phyloP scores from a whole-genome alignment of 2,329 filamentous ascomycete species.

The Akanthomyces dipterigenus region DNA sequence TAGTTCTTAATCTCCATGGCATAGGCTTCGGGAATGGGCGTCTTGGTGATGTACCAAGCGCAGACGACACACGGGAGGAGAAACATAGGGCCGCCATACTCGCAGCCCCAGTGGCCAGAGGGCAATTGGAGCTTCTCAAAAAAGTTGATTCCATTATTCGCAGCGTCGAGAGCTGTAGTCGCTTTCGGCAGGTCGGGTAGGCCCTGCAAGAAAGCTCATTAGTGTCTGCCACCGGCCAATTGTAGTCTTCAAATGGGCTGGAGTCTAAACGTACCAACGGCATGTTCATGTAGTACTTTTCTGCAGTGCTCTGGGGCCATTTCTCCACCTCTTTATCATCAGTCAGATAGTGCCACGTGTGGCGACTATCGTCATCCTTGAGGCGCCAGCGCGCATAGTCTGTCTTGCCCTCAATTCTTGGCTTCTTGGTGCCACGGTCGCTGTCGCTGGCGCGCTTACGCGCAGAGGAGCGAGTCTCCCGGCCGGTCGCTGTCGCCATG shows the following conservation, averaged over 20 bases:
- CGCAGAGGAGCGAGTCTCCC: conserved; percentile 26
- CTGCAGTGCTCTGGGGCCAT: conserved; percentile 85
- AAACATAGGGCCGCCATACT: conserved; percentile 98
- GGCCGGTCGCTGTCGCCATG: conserved; percentile 26
- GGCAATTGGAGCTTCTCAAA: conserved; percentile 84
- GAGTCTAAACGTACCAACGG: conserved; percentile 52
- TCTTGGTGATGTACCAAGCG: conserved; percentile 83
- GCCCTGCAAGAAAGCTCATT: conserved; percentile 42
- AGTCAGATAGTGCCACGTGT: conserved; percentile 90
- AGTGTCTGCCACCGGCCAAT: background rate
- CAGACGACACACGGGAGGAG: conserved; percentile 80
- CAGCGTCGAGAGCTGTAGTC: conserved; percentile 67
- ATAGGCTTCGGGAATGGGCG: conserved; percentile 72
- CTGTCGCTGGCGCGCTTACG: conserved; percentile 38
- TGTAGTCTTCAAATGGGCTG: background rate
- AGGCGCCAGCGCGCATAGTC: conserved; percentile 81
- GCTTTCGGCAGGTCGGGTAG: conserved; percentile 66
- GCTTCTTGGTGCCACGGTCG: conserved; percentile 35
- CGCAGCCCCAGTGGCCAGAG: conserved; percentile 91
- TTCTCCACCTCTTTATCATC: conserved; percentile 61
- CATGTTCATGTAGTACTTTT: conserved; percentile 81
- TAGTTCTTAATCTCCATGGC: conserved; percentile 90
- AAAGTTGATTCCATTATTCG: conserved; percentile 77
- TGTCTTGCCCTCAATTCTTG: conserved; percentile 52
- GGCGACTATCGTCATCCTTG: conserved; percentile 72